phyloP scores from a whole-genome alignment of 257 asterid species.

The Solanum chiquidenum region DNA sequence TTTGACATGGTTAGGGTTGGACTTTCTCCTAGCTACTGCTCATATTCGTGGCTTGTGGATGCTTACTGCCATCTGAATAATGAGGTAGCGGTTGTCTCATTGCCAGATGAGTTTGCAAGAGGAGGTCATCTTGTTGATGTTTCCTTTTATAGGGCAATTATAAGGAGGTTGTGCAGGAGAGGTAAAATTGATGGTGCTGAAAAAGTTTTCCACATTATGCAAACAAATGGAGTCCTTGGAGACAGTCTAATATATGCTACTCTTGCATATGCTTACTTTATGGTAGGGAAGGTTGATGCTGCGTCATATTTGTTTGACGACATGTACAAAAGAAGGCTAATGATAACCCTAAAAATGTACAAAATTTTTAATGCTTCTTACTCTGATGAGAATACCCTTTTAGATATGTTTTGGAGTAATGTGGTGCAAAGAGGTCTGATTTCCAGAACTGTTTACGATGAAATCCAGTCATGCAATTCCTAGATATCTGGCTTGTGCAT shows the following conservation, averaged over 20 bases:
- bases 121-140: conserved; percentile 58
- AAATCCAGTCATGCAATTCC: conserved; percentile 69
- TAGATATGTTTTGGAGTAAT: conserved; percentile 51
- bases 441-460: conserved; percentile 33
- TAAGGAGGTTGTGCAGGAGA: conserved; percentile 58
- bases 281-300: conserved; percentile 34
- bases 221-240: conserved; percentile 51
- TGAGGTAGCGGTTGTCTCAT: conserved; percentile 36
- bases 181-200: conserved; percentile 57
- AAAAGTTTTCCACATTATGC: conserved; percentile 45
- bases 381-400: conserved; percentile 20
- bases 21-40: conserved; percentile 42
- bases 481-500: conserved; percentile 59
- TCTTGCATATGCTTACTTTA: conserved; percentile 60
- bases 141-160: conserved; percentile 56
- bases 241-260: conserved; percentile 44
- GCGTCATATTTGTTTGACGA: conserved; percentile 49
- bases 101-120: conserved; percentile 49
- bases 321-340: conserved; percentile 62
- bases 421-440: conserved; percentile 51
- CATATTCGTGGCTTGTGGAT: conserved; percentile 70
- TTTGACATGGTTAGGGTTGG: conserved; percentile 57
- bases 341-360: conserved; percentile 55
- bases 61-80: conserved; percentile 35
- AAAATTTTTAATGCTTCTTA: conserved; percentile 42